Evolutionary conservation across 2,329 filamentous ascomycete species (phyloP).

Genomic region (Aspergillus ruber): DNA sequence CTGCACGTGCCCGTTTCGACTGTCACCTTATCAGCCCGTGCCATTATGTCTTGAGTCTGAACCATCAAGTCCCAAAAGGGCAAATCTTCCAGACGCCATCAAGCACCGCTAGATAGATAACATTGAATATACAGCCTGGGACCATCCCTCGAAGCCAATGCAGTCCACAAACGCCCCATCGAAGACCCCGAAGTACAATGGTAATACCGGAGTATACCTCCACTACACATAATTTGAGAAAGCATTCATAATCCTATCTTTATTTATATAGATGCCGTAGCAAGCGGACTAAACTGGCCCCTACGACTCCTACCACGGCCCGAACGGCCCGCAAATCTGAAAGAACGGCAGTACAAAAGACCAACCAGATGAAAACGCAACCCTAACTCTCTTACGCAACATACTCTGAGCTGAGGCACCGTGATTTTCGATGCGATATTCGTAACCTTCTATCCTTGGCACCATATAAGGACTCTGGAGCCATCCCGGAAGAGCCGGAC

Average conservation of each 20-base stretch:
- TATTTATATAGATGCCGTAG: neutral
- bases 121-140: neutral
- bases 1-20: too few species aligned
- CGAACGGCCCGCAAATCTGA: neutral
- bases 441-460: too few species aligned
- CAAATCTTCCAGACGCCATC: neutral
- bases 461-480: too few species aligned
- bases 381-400: too few species aligned
- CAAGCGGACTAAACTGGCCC: too few species aligned
- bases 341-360: too few species aligned
- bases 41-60: neutral
- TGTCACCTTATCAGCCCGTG: too few species aligned
- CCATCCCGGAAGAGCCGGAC: too few species aligned
- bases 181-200: neutral
- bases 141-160: neutral
- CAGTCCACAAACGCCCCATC: neutral
- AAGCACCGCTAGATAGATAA: neutral
- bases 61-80: neutral
- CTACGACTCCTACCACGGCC: neutral
- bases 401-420: too few species aligned
- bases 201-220: neutral
- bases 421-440: too few species aligned
- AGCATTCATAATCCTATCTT: neutral
- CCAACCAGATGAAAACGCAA: too few species aligned
- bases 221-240: neutral